Base-by-base conservation (phyloP, 108 stramenopile genomes). In the Craspedostauros australis region DNA sequence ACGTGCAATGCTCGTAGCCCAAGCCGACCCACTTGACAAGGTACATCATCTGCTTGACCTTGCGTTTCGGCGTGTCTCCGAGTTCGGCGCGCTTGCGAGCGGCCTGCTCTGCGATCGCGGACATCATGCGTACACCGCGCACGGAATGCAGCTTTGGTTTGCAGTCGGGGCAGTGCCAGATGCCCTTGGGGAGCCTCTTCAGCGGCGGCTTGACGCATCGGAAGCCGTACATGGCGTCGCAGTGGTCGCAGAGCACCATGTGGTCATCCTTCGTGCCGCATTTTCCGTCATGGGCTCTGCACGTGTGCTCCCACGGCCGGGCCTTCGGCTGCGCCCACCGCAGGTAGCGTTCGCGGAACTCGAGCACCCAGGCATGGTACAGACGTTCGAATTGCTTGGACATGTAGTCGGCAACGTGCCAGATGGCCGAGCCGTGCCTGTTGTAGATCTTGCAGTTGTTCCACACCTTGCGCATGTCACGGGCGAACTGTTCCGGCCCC, bases 11-110 rank as follows among this genome's bases (percentile, higher is more conserved):
- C 46, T 91, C 87, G 68, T 97, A 98, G 27, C 93, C 87, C 4
- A 97, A 66, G 14, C 92, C 95, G 5, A 70, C 68, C 99, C 99
- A 99, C 57, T 98, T 98, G 48, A 99, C 95, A 7, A 98, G 74
- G 57, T 92, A 88, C 80, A 89, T 80, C 5, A 70, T 81, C 54
- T 85, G 68, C 38, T 76, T 84, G 6, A 89, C 75, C 42, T 67
- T 68, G 38, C 84, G 75, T 54, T 78, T 88, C 18, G 89, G 87
- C 6, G 73, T 73, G 42, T 89, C 88, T 8, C 84, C 86, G 5
- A 84, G 67, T 50, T 91, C 85, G 0, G 93, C 93, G 33, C 82
- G 49, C 37, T 81, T 84, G 47, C 78, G 66, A 31, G 86, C 86
- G 1, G 81, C 86, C 39, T 74, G 67, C 50, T 90, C 88, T 6